Conservation (phyloP, 768 basidiomycete species). For the Pleurotus cornucopiae region DNA sequence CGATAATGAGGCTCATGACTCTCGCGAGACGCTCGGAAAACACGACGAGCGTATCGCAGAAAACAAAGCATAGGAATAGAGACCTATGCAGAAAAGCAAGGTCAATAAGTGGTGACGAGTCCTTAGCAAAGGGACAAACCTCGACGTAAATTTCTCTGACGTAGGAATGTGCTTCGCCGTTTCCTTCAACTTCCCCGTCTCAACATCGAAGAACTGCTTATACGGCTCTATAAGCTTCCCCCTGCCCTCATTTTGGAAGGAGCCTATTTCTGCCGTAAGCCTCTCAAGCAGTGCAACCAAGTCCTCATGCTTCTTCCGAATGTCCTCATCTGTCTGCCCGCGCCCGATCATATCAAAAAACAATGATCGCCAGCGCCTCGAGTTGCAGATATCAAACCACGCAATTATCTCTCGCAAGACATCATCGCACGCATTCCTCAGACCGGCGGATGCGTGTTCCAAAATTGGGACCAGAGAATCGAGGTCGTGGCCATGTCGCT, state of each 20-base stretch:
- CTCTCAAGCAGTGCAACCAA: conserved; percentile 20
- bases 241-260: conserved; percentile 32
- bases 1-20: conserved; percentile 26
- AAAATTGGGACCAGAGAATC: conserved; percentile 38
- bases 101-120: too few relatives aligned
- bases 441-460: conserved; percentile 25
- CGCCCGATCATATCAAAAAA: conserved; percentile 15
- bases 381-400: conserved; percentile 35
- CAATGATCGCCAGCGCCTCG: conserved; percentile 28
- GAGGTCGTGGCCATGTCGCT: conserved; percentile 36
- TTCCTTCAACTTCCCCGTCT: conserved; percentile 26
- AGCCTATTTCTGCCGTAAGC: conserved; percentile 23
- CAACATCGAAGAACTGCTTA: conserved; percentile 35
- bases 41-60: conserved; percentile 36
- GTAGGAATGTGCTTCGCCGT: conserved; percentile 11
- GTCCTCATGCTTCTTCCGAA: conserved; percentile 20
- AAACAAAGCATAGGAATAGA: conserved; percentile 42
- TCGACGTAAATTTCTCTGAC: conserved; percentile 33
- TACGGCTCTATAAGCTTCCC: conserved; percentile 34
- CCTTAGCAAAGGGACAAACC: conserved; percentile 18
- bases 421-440: conserved; percentile 28
- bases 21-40: conserved; percentile 32
- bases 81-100: conserved; percentile 22
- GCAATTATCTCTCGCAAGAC: conserved; percentile 17
- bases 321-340: conserved; percentile 11